Conservation (phyloP, 2,329 filamentous ascomycete species). For the Fusarium brachygibbosum region DNA sequence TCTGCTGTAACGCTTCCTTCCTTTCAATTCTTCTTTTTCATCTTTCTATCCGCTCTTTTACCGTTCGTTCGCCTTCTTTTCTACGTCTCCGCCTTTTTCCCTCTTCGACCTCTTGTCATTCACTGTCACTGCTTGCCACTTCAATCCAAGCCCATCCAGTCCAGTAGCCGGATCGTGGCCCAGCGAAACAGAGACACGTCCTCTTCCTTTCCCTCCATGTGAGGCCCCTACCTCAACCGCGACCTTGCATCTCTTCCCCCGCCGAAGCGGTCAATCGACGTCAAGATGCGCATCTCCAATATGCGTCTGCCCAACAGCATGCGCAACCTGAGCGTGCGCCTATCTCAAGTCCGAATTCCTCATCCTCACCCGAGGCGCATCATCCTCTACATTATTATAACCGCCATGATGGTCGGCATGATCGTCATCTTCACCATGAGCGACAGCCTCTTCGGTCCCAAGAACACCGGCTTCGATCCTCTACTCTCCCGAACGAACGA, state of each 20-base stretch:
- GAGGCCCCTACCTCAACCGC: constrained; percentile 5
- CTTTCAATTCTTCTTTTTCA: constrained; percentile 9
- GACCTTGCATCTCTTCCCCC: neutral
- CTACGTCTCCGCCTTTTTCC: neutral
- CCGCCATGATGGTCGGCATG: constrained; percentile 30
- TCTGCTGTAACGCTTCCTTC: constrained; percentile 10
- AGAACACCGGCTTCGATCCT: constrained; percentile 27
- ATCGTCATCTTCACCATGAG: constrained; percentile 24
- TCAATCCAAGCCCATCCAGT: neutral
- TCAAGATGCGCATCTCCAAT: constrained; percentile 33
- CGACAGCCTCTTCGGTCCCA: neutral
- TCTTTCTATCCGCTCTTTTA: constrained; percentile 15
- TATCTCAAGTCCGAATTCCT: constrained; percentile 16
- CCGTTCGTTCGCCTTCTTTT: neutral
- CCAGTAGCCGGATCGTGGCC: constrained; percentile 8
- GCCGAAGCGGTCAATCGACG: neutral
- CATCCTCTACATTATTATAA: constrained; percentile 26
- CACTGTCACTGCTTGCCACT: neutral
- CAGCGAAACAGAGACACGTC: constrained; percentile 9
- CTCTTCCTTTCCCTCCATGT: constrained; percentile 13
- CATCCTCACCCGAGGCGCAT: constrained; percentile 41
- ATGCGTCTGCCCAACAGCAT: constrained; percentile 25
- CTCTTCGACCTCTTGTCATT: neutral
- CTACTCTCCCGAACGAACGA: constrained; percentile 41
- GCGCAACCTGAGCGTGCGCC: constrained; percentile 24